Base-by-base conservation (phyloP, 2,329 filamentous ascomycete genomes). In the Aspergillus oerlinghausenensis region DNA sequence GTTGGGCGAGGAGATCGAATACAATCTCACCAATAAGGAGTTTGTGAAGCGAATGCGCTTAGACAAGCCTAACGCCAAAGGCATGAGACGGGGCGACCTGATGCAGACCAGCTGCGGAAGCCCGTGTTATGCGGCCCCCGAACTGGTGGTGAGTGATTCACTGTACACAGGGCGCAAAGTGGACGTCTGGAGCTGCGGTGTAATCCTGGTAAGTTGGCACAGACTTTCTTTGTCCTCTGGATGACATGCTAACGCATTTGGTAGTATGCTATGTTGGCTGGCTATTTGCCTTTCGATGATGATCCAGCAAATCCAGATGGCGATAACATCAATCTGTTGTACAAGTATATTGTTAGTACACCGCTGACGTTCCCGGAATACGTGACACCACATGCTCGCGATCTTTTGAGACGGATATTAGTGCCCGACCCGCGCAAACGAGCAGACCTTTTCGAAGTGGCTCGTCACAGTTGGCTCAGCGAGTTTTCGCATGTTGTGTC, bases 21-120 rank as follows among this genome's bases (percentile, higher is more conserved):
- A 91, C 67, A 90, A 92, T 61, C 79, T 99, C 23, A 84, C 85
- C 26, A 93, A 96, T 70, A 89, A 90, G 63, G 92, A 97, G 19
- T 94, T 88, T 69, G 88, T 97, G 60, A 93, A 93, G 77, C 83
- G 87, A 52, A 82, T 89, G 77, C 89, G 90, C n/a, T 80, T 97
- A 50, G 93, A 97, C 73, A 88, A 86, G 66, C 75, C 89, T 42
- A 87, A 90, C 66, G 73, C 84, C 11, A 89, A 89, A 63, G 92
- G 91, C 14, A 82, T 86, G 67, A 84, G 93, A 59, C 86, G 92
- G 67, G 94, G 94, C 40, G 94, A 99, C 77, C 79, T 99, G 69
- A 99, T 99, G 94, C 93, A 97, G 76, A 99, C 94, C 10, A 97
- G 94, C 73, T 99, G 94, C 73, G 94, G 94, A 62, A 97, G 93